phyloP scores from a whole-genome alignment of 2,329 filamentous ascomycete genomes.

The Epichloe gansuensis region DNA sequence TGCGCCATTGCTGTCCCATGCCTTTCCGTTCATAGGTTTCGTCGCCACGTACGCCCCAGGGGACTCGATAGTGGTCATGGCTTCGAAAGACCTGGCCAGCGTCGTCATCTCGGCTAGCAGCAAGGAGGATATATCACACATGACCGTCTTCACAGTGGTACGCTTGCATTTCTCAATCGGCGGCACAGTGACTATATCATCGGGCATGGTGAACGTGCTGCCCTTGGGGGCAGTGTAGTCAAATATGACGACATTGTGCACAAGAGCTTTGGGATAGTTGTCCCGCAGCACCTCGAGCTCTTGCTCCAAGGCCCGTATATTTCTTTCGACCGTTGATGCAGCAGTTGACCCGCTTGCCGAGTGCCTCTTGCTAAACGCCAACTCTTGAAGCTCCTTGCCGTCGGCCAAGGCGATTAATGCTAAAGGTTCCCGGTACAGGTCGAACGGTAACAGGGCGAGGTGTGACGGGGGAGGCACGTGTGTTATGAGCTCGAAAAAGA shows the following conservation, averaged over 20 bases:
- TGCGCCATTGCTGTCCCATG: slow-evolving; percentile 21
- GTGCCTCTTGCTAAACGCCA: slow-evolving; percentile 39
- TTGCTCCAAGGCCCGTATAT: slow-evolving; percentile 46
- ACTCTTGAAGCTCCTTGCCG: slow-evolving; percentile 51
- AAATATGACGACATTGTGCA: slow-evolving; percentile 70
- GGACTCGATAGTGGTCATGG: slow-evolving; percentile 62
- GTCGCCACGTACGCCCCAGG: slow-evolving; percentile 42
- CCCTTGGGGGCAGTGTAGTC: slow-evolving; percentile 46
- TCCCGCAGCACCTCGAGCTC: slow-evolving; percentile 61
- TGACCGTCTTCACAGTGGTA: slow-evolving; percentile 69
- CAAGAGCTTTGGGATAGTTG: slow-evolving; percentile 60
- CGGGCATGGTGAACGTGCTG: slow-evolving; percentile 39
- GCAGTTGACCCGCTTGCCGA: slow-evolving; percentile 35
- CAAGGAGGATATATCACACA: slow-evolving; percentile 66
- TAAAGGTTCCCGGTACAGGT: slow-evolving; percentile 75
- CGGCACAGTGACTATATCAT: slow-evolving; percentile 61
- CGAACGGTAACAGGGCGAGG: slow-evolving; percentile 72
- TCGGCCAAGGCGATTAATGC: slow-evolving; percentile 77
- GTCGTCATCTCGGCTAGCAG: slow-evolving; percentile 64
- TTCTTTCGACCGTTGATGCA: slow-evolving; percentile 39
- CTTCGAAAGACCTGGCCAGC: slow-evolving; percentile 60
- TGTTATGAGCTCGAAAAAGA: slow-evolving; percentile 79
- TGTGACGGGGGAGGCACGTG: slow-evolving; percentile 70
- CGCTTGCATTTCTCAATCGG: slow-evolving; percentile 53
- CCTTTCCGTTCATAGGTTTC: slow-evolving; percentile 27